Conservation (phyloP, 495 filamentous ascomycete species). For the Thermothielavioides terrestris region DNA sequence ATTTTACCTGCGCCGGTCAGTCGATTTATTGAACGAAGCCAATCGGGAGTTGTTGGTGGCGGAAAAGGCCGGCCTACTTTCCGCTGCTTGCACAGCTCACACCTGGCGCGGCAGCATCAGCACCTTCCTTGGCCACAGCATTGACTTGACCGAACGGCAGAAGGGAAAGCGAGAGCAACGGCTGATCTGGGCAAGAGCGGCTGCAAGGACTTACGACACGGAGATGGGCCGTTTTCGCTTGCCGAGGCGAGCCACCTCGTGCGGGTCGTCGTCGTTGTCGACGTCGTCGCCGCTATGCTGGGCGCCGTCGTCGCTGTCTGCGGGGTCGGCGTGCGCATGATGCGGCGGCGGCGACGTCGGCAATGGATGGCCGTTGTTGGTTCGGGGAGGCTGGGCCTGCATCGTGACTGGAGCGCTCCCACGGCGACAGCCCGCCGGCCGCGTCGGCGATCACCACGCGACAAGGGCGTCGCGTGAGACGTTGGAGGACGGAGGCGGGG, state of each 20-base stretch:
- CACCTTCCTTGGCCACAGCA: too few species aligned
- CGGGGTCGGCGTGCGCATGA: slow-evolving; percentile 13
- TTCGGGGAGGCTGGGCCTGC: slow-evolving; percentile 20
- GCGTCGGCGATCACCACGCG: neutral
- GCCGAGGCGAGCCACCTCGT: slow-evolving; percentile 33
- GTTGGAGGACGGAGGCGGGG: neutral
- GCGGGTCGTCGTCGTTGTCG: slow-evolving; percentile 34
- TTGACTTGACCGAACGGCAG: too few species aligned
- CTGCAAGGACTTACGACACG: slow-evolving; percentile 48
- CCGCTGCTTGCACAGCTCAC: slow-evolving; percentile 74
- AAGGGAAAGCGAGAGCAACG: too few species aligned
- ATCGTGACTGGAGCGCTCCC: slow-evolving; percentile 16
- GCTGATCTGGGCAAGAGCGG: neutral
- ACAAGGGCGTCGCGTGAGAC: neutral
- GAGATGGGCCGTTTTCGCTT: slow-evolving; percentile 51
- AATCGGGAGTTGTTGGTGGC: neutral
- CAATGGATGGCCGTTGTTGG: slow-evolving; percentile 13
- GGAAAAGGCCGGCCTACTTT: slow-evolving; percentile 45
- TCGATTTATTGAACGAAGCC: neutral
- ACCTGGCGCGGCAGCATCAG: slow-evolving; percentile 35
- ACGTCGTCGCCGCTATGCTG: slow-evolving; percentile 34
- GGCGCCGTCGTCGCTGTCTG: slow-evolving; percentile 22
- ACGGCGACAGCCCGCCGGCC: neutral
- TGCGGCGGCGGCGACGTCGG: slow-evolving; percentile 12
- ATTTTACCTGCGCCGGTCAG: slow-evolving; percentile 51